Evolutionary conservation across 495 filamentous ascomycete genomes (phyloP), one percentile per base, ranked within the genome.

Genomic region (Penicillium chermesinum): DNA sequence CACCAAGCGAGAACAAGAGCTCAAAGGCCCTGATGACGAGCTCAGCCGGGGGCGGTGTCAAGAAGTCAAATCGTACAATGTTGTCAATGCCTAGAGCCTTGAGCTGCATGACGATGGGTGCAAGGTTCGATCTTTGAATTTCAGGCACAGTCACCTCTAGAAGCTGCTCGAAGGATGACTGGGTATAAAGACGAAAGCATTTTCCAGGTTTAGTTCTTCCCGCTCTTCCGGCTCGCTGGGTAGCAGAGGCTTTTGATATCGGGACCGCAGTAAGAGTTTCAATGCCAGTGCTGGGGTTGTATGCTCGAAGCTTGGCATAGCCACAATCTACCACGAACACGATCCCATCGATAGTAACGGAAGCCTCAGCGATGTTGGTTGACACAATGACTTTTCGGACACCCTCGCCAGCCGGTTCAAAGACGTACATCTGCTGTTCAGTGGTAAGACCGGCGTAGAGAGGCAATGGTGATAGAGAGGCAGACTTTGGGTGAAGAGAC

Each of bases 81-180:
- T 99, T 97, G 64, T 95, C 91, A 57, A 99, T 94, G 0, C 94
- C 94, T 14, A 99, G 75, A 14, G 91, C 93, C 65, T 97, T 96
- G 44, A 99, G 81, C 65, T 97, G 91, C 48, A 97, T 81, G 38
- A 99, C 80, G 18, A 89, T 80, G 0, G 91, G 88, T 0, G 93
- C 91, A 33, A 99, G 81, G 59, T 96, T 94, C 17, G 87, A 91
- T 40, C 94, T 79, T 60, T 96, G 91, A 39, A 97, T 91, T 64
- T 99, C 93, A 1, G 94, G 91, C 2, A 89, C 71, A 2, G 84
- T 91, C 18, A 82, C 74, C 52, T 88, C 88, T 7, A 78, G 74
- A n/a, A 99, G 74, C 18, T 66, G 57, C 40, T 81, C 76, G 60
- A 83, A 95, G 4, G 74, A 76, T 33, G 81, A 72, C 62, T 96